Percentiles rank a stretch among this genome's conserved stretches.
phyloP scores from a whole-genome alignment of 2,329 filamentous ascomycete species.

The Biscogniauxia mediterranea region DNA sequence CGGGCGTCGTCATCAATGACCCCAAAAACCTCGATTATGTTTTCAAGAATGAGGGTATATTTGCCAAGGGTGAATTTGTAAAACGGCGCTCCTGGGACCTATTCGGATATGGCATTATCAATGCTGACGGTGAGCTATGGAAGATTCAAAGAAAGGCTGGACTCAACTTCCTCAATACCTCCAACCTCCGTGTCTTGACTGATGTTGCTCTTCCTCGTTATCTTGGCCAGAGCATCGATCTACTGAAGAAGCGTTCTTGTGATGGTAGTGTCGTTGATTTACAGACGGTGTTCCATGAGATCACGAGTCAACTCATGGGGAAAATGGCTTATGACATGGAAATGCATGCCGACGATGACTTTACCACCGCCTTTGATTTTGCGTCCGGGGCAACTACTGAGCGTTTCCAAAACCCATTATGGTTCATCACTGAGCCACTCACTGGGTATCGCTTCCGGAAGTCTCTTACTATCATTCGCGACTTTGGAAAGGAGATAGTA shows the following conservation, averaged over 20 bases:
- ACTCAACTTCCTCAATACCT: conserved; percentile 54
- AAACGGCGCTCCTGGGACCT: conserved; percentile 59
- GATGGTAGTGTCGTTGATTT: conserved; percentile 46
- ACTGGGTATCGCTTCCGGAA: conserved; percentile 46
- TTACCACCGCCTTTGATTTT: conserved; percentile 60
- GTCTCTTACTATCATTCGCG: conserved; percentile 49
- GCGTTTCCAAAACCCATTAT: conserved; percentile 65
- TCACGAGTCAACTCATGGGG: conserved; percentile 66
- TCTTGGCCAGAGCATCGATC: conserved; percentile 41
- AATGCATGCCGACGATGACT: conserved; percentile 60
- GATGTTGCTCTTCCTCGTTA: conserved; percentile 56
- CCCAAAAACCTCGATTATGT: conserved; percentile 62
- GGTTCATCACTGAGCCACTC: conserved; percentile 57
- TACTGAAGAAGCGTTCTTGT: conserved; percentile 35
- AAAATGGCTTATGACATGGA: conserved; percentile 69
- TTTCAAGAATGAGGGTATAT: conserved; percentile 58
- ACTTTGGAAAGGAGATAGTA: conserved; percentile 58
- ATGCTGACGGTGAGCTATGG: conserved; percentile 64
- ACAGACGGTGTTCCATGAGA: conserved; percentile 59
- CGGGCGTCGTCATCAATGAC: conserved; percentile 62
- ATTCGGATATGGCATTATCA: conserved; percentile 66
- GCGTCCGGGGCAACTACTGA: conserved; percentile 59
- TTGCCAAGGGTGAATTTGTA: conserved; percentile 63
- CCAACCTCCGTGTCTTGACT: conserved; percentile 57
- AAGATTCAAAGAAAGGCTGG: conserved; percentile 62